Base-by-base conservation (phyloP, 179 eudicot species). In the Spinacia oleracea region DNA sequence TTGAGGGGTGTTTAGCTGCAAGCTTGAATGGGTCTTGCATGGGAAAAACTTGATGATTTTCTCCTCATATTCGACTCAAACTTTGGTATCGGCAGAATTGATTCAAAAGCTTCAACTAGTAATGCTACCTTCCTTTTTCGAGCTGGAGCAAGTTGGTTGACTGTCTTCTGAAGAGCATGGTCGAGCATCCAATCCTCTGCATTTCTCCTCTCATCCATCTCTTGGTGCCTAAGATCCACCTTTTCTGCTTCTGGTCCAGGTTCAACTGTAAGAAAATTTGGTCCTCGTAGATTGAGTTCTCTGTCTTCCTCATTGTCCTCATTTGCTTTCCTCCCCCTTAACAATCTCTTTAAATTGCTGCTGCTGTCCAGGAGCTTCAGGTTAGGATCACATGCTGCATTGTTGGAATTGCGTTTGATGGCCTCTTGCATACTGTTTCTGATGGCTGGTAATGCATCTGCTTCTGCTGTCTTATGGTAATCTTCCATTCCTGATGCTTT, bases 121-220 rank as follows among this genome's bases (percentile, higher is more conserved):
- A 92, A 77, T 18, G 91, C 93, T 48, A 94, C 98, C 82, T 90
- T 92, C 74, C 76, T 93, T 79, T 88, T 94, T 42, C 97, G 84
- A 43, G 93, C 97, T 6, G 94, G 90, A 55, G 89, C 93, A 8
- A 94, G 97, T 66, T 86, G 89, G 80, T 79, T 81, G 55, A 94
- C 91, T 11, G 96, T 86, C 81, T 86, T 89, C 45, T 76, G 91
- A 34, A 94, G 86, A 67, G 97, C 98, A 75, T 84, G 81, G 79
- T 94, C 98, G 32, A 94, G 83, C 97, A 93, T 92, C 94, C 94
- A 94, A 78, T 94, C 98, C 76, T 94, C 93, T 35, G 96, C 66
- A 66, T 91, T 90, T 72, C 80, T 91, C 77, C 88, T 85, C 45
- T 88, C 98, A 53, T 94, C 96, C 84, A 90, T 80, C 77, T 81